Evolutionary conservation across 768 basidiomycete genomes (phyloP).

Genomic region (Tricholoma bakamatsutake): DNA sequence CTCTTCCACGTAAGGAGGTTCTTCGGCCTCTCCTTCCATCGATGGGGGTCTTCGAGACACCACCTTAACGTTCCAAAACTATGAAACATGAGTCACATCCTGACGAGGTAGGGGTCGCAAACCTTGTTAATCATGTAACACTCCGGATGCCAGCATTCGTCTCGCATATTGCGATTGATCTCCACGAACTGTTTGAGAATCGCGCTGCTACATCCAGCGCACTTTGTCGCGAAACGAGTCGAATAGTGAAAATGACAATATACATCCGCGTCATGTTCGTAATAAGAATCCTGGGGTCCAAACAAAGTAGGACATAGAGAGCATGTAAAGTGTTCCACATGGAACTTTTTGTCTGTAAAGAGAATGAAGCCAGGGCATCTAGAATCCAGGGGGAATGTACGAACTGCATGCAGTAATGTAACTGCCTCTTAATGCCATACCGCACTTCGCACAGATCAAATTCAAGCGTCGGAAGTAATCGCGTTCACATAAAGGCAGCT

Average conservation of each 20-base stretch:
- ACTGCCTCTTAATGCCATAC: constrained; percentile 88
- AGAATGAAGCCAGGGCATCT: constrained; percentile 9
- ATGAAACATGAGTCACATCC: constrained; percentile 5
- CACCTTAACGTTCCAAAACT: constrained; percentile 99
- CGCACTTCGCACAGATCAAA: constrained; percentile 95
- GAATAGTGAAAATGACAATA: constrained; percentile 99
- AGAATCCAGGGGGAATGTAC: constrained; percentile 16
- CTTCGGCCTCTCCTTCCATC: constrained; percentile 43
- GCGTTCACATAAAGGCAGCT: constrained; percentile 94
- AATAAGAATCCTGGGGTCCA: constrained; percentile 97
- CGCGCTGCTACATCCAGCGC: constrained; percentile 94
- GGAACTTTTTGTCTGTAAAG: constrained; percentile 87
- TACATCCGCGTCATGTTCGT: constrained; percentile 96
- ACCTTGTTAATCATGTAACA: constrained; percentile 99
- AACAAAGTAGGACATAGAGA: constrained; percentile 94
- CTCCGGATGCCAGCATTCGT: constrained; percentile 99
- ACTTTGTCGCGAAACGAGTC: constrained; percentile 96
- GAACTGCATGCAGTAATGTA: constrained; percentile 99
- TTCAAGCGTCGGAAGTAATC: constrained; percentile 97
- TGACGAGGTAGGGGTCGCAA: constrained; percentile 14
- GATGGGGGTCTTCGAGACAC: constrained; percentile 65
- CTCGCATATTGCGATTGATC: constrained; percentile 95
- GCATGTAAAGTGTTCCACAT: constrained; percentile 99
- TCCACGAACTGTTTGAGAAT: constrained; percentile 99
- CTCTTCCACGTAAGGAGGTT: constrained; percentile 64